Conservation (phyloP, 805 yeast genomes). For the Hanseniaspora valbyensis region DNA sequence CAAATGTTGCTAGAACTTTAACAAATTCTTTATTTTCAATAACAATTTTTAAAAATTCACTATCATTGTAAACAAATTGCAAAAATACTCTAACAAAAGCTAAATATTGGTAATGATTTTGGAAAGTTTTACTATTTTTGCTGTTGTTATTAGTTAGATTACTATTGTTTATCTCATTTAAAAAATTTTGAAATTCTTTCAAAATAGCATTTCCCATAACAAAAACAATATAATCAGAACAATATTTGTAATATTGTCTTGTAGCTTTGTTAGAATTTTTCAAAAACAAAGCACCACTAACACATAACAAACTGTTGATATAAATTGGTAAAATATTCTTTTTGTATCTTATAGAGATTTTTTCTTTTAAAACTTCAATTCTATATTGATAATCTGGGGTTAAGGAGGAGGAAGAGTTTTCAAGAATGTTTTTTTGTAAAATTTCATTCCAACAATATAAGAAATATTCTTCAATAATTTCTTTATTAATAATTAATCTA, state of each 20-base stretch:
- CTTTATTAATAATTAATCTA: constrained; percentile 25
- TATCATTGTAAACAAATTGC: constrained; percentile 38
- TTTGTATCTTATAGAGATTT: constrained; percentile 22
- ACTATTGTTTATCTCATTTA: not conserved
- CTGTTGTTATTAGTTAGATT: not conserved
- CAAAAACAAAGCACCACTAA: constrained; percentile 26
- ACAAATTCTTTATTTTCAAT: constrained; percentile 29
- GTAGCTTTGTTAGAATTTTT: constrained; percentile 3
- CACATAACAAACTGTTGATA: constrained; percentile 20
- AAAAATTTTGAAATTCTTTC: constrained; percentile 19
- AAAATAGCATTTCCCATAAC: constrained; percentile 28
- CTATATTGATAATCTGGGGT: constrained; percentile 19
- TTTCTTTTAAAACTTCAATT: constrained; percentile 20
- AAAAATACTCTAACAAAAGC: constrained; percentile 46
- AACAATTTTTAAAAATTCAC: constrained; percentile 25
- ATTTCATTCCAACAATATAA: constrained; percentile 24
- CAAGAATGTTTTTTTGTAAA: constrained; percentile 19
- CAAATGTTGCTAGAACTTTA: constrained; percentile 23
- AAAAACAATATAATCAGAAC: constrained; percentile 33
- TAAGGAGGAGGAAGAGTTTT: constrained; percentile 12
- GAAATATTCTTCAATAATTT: constrained; percentile 27
- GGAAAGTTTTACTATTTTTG: constrained; percentile 16
- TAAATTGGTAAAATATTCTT: constrained; percentile 24
- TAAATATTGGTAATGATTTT: constrained; percentile 22
- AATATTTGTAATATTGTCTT: constrained; percentile 25